A percentile compares a stretch with the other conserved stretches of the same genome.
Conservation (phyloP, 768 basidiomycete genomes). For the Hericium erinaceus region DNA sequence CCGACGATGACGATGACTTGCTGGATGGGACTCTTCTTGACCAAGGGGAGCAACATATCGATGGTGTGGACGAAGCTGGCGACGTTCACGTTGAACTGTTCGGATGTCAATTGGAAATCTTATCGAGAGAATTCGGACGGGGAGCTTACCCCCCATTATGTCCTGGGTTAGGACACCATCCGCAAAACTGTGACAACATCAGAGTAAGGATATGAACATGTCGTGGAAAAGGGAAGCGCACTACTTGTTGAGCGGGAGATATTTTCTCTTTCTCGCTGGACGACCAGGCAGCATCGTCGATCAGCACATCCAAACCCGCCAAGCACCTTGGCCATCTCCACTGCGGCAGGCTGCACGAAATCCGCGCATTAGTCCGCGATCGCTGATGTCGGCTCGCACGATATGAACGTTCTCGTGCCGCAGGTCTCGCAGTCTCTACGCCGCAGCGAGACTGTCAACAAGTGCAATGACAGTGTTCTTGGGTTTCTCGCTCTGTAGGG, state of each 20-base stretch:
- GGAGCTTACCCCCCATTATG: not conserved
- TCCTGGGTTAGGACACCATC: not conserved
- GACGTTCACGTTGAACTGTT: slow-evolving; percentile 26
- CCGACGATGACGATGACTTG: slow-evolving; percentile 27
- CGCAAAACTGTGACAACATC: too few species aligned
- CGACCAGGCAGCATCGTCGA: not conserved
- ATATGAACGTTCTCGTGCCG: not conserved
- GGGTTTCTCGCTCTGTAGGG: not conserved
- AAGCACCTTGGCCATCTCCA: not conserved
- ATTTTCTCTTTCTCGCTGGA: not conserved
- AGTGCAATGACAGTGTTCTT: not conserved
- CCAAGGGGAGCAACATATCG: slow-evolving; percentile 31
- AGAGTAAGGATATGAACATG: too few species aligned
- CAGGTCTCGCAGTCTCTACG: not conserved
- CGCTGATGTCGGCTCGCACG: not conserved
- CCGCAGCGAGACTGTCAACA: not conserved
- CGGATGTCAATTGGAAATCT: not conserved
- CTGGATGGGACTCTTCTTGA: slow-evolving; percentile 23
- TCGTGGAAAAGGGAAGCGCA: not conserved
- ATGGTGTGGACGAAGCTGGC: slow-evolving; percentile 26
- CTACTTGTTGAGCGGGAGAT: not conserved
- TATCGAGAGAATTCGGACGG: not conserved
- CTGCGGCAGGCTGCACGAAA: not conserved
- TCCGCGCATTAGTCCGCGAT: not conserved
- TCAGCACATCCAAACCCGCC: not conserved